These are phyloP conservation scores for Ogataea polymorpha DNA, from an alignment of 805 yeast species.

Conservation along the genomic window DNA sequence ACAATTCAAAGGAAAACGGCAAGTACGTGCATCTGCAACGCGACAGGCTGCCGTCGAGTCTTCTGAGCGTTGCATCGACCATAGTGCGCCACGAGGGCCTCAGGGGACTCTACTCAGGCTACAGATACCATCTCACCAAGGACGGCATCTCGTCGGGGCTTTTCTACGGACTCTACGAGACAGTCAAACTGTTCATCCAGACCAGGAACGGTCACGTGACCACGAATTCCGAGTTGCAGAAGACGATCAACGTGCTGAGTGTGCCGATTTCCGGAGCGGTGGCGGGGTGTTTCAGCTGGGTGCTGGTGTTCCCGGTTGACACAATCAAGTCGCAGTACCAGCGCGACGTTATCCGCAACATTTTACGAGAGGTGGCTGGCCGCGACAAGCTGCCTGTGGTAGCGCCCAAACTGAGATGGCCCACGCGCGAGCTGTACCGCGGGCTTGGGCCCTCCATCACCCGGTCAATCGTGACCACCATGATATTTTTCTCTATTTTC, in stretches of 20 bases:
- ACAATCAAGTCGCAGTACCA: slow-evolving; percentile 76
- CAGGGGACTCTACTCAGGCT: slow-evolving; percentile 70
- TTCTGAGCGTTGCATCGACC: slow-evolving; percentile 45
- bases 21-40: slow-evolving; percentile 10
- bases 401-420: slow-evolving; percentile 36
- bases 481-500: slow-evolving; percentile 70
- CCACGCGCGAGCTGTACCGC: slow-evolving; percentile 56
- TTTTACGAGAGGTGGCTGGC: slow-evolving; percentile 51
- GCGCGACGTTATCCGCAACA: slow-evolving; percentile 66
- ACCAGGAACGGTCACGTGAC: slow-evolving; percentile 29
- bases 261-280: slow-evolving; percentile 74
- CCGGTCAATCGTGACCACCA: slow-evolving; percentile 68
- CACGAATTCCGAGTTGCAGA: slow-evolving; percentile 16
- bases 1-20: slow-evolving; percentile 24
- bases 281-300: slow-evolving; percentile 76
- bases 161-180: slow-evolving; percentile 74
- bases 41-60: slow-evolving; percentile 31
- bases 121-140: slow-evolving; percentile 59
- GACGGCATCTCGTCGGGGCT: slow-evolving; percentile 71
- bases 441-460: slow-evolving; percentile 75
- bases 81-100: slow-evolving; percentile 60
- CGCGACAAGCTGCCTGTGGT: slow-evolving; percentile 38
- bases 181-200: slow-evolving; percentile 48
- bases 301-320: slow-evolving; percentile 73
- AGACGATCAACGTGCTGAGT: slow-evolving; percentile 38